Base-by-base conservation (phyloP, 2,329 filamentous ascomycete species). In the Ustulina deusta region DNA sequence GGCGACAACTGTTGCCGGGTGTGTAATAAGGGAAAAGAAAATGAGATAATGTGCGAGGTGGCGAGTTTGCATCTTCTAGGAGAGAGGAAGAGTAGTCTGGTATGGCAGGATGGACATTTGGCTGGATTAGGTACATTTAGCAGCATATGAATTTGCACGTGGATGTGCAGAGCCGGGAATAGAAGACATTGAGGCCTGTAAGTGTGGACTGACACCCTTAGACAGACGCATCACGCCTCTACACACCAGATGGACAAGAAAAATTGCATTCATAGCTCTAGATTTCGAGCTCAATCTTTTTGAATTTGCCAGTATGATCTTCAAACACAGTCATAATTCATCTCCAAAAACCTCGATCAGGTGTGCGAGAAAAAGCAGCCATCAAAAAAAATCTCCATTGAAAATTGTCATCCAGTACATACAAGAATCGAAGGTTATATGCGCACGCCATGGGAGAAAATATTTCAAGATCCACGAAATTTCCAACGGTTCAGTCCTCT, bases 381-480 rank as follows among this genome's bases (percentile, higher is more conserved):
- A 64, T 48, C 54, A 44, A 40, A 40, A 49, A 46, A 46, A 61
- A 63, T 71, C 52, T 72, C 59, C 68, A 71, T 71, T 70, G 40
- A 72, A 73, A 69, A 54, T 63, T 63, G 64, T 69, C 52, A 64
- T 68, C 71, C 69, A 72, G 71, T 71, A 74, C 69, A 72, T 68
- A 71, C 68, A 65, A 73, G 73, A 74, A 74, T 71, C 56, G 69
- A 74, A 74, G 49, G 54, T 68, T 62, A 67, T 66, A 66, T 63
- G 63, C 61, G 52, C 48, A 40, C 49, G 49, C 51, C 32, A 29
- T 42, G 48, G 61, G 49, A 44, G 27, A 64, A 61, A 56, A 51
- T 27, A 22, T 48, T 13, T 22, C 49, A 27, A 34, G 34, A 58
- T 34, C 42, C 38, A 57, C n/a, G 42, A 57, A 61, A 36, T 38